Percentiles rank a stretch among this genome's conserved stretches.
Conservation (phyloP, 176 grass and related monocot species). For the Hsuehochloa calcarea region DNA sequence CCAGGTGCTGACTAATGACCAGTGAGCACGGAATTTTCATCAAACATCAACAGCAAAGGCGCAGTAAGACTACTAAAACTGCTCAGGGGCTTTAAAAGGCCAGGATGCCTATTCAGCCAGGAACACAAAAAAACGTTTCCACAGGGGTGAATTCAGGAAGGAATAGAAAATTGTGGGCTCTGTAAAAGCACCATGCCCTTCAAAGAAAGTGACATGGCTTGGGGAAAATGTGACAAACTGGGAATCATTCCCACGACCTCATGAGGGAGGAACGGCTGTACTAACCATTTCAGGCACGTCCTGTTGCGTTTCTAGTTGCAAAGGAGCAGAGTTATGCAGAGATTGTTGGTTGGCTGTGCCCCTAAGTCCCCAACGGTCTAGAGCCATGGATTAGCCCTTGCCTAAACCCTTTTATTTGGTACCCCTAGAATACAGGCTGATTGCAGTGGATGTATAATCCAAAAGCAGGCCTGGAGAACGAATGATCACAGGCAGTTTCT, state of each 20-base stretch:
- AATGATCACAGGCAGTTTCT: neutral
- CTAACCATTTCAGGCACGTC: neutral
- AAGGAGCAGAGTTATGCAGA: neutral
- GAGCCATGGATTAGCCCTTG: no score
- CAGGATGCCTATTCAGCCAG: neutral
- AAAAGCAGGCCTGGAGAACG: neutral
- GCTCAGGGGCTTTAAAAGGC: neutral
- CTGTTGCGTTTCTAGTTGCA: neutral
- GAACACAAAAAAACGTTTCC: neutral
- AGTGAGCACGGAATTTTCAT: neutral
- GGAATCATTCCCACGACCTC: neutral
- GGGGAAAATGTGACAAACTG: neutral
- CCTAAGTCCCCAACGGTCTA: neutral
- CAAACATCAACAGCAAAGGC: neutral
- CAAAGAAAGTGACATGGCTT: neutral
- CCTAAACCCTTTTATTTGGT: no score
- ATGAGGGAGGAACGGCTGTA: neutral
- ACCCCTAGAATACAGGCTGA: neutral
- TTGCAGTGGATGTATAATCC: neutral
- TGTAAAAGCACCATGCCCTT: neutral
- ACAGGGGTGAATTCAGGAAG: neutral
- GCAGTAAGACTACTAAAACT: neutral
- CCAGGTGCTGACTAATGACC: neutral
- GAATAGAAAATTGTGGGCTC: neutral
- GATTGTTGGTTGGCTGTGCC: neutral